Percentiles rank a stretch among this genome's conserved stretches.
Conservation (phyloP, 306 rosid genomes). For the Phaseolus lunatus region DNA sequence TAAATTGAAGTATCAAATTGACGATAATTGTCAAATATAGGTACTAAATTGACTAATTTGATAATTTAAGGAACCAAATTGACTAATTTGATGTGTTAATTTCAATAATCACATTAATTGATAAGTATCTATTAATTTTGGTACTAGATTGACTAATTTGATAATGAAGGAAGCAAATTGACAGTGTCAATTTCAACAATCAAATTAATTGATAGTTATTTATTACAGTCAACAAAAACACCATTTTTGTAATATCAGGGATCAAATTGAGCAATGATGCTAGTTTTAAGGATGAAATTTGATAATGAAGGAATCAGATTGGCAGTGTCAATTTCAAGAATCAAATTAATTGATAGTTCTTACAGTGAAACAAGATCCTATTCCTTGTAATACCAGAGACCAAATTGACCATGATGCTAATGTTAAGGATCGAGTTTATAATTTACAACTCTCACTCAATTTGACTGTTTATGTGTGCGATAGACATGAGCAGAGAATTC, state of each 20-base stretch:
- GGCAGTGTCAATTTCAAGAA: not conserved
- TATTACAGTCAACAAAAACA: not conserved
- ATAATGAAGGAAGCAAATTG: not conserved
- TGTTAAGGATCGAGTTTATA: not conserved
- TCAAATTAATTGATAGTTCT: not conserved
- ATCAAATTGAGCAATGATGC: not conserved
- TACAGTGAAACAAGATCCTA: no score
- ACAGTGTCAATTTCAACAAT: no score
- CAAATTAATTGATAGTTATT: not conserved
- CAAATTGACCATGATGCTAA: no score
- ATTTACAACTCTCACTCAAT: not conserved
- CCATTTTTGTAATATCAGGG: not conserved
- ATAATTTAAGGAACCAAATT: not conserved
- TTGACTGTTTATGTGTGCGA: not conserved
- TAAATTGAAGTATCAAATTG: not conserved
- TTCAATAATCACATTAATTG: not conserved
- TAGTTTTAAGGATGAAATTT: not conserved
- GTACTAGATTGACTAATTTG: not conserved
- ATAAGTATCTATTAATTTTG: not conserved
- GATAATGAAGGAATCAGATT: not conserved
- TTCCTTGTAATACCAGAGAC: no score
- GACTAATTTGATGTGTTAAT: not conserved
- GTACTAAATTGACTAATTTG: not conserved
- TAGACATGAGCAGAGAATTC: not conserved
- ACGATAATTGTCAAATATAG: not conserved